Evolutionary conservation across 1,284 basidiomycete genomes (phyloP), one percentile per base, ranked within the genome.

Genomic region (Trametes hirsuta): DNA sequence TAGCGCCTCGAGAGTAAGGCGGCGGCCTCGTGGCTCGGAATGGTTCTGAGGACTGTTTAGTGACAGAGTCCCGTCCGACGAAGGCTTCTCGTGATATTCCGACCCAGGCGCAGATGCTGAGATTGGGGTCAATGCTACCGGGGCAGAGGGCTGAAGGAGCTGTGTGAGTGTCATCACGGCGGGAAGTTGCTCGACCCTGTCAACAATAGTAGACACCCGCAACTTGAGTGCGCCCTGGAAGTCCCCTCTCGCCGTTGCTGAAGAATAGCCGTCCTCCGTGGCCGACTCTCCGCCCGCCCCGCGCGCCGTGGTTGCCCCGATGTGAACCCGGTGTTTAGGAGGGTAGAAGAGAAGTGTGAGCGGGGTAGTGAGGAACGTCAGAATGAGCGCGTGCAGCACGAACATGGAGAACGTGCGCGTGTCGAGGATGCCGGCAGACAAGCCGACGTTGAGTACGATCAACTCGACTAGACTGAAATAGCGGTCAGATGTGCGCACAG

Each of bases 401-500:
- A 98, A 95, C 93, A 97, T 97, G 14, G 88, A 89, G 75, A 91
- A 91, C 10, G 83, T 81, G 40, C 83, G 80, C 0, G 83, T 79
- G 73, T 93, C 85, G 53, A 97, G 84, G 64, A 97, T 91, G 1
- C 82, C 80, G 1, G 94, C 95, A 61, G 83, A 77, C 2, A 94
- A 81, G 63, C 95, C 95, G 66, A 97, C 89, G 71, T 98, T 97
- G 70, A 97, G 86, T 10, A 97, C 95, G 65, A 97, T 96, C 47
- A 97, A 84, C 74, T 95, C 92, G 14, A 93, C 91, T 14, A 94
- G 80, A 62, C 90, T 91, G 14, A 22, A 11, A 21, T 18, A 49
- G 30, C 30, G 30, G 30, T 30, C 30, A 53, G 22, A 18, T 37
- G 18, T 47, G 30, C 2, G 21, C 15, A 48, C 12, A 30, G 12